A percentile compares a stretch with the other conserved stretches of the same genome.
Evolutionary conservation across 2,329 filamentous ascomycete species (phyloP).

Genomic region (Verruconis gallopava): DNA sequence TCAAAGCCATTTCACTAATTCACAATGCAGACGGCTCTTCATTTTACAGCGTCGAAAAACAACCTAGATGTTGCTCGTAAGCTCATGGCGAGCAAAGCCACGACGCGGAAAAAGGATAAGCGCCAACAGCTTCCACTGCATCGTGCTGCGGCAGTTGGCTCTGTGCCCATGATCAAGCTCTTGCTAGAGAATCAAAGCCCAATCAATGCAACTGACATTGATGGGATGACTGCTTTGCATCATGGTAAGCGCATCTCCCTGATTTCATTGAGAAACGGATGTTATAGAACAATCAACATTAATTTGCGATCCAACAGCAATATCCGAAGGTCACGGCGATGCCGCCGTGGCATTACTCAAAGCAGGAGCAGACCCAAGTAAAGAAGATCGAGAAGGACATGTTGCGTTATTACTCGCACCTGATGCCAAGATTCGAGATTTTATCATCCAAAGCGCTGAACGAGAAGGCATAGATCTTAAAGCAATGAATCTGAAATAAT

Average conservation of each 20-base stretch:
- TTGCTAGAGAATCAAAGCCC: slow-evolving; percentile 68
- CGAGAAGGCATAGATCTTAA: slow-evolving; percentile 63
- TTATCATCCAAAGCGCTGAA: slow-evolving; percentile 62
- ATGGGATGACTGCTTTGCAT: slow-evolving; percentile 81
- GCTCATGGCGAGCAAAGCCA: slow-evolving; percentile 65
- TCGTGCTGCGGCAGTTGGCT: slow-evolving; percentile 80
- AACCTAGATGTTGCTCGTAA: slow-evolving; percentile 70
- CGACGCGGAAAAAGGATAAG: slow-evolving; percentile 67
- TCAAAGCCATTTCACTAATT: too few species aligned
- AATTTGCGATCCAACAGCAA: too few species aligned
- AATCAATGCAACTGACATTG: slow-evolving; percentile 66
- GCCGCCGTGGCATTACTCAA: slow-evolving; percentile 72
- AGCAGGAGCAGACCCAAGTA: slow-evolving; percentile 69
- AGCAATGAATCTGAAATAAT: too few species aligned
- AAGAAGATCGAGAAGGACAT: slow-evolving; percentile 57
- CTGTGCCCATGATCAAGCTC: slow-evolving; percentile 71
- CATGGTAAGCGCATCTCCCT: slow-evolving; percentile 42
- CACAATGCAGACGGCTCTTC: slow-evolving; percentile 74
- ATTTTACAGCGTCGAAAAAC: slow-evolving; percentile 83
- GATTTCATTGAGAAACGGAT: not conserved
- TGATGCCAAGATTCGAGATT: slow-evolving; percentile 57
- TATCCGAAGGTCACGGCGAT: slow-evolving; percentile 66
- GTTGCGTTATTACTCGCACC: slow-evolving; percentile 73
- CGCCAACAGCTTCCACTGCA: slow-evolving; percentile 85
- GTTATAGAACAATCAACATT: slow-evolving; percentile 4